These are phyloP conservation scores for Curvularia spicifera DNA, from an alignment of 2,329 filamentous ascomycete genomes.

Conservation along the genomic window DNA sequence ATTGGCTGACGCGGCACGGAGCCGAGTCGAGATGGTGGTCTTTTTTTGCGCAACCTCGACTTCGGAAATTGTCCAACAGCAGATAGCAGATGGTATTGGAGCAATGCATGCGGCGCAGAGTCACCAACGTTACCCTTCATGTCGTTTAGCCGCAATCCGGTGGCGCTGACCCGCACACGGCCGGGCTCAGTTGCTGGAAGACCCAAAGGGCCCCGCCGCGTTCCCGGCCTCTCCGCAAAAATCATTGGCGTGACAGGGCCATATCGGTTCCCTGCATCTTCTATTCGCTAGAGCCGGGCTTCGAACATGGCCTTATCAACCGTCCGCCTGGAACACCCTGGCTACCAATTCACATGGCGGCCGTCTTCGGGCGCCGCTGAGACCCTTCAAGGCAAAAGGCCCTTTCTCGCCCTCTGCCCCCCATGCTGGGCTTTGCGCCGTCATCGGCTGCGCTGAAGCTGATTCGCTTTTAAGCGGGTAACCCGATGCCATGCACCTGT, in stretches of 20 bases:
- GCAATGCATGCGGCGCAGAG: neutral
- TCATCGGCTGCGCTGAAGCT: constrained; percentile 23
- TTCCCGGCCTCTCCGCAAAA: constrained; percentile 16
- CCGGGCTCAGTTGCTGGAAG: constrained; percentile 15
- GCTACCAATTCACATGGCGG: constrained; percentile 41
- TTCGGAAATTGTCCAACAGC: constrained; percentile 25
- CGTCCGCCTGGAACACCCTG: constrained; percentile 34
- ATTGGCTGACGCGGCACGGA: constrained; percentile 19
- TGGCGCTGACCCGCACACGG: constrained; percentile 7
- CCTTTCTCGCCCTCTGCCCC: constrained; percentile 29
- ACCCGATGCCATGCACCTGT: constrained; percentile 40
- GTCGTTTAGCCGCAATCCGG: constrained; percentile 17
- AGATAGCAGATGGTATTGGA: neutral
- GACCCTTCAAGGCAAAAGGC: constrained; percentile 36
- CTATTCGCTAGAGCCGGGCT: constrained; percentile 25
- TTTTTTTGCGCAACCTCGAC: constrained; percentile 23
- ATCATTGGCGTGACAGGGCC: constrained; percentile 20
- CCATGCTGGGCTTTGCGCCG: constrained; percentile 29
- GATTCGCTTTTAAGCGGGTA: constrained; percentile 39
- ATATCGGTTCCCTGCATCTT: constrained; percentile 22
- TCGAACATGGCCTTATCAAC: constrained; percentile 38
- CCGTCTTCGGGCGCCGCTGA: constrained; percentile 32
- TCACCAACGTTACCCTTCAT: neutral
- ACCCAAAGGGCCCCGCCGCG: constrained; percentile 16
- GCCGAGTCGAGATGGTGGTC: constrained; percentile 18